Evolutionary conservation across 495 filamentous ascomycete genomes (phyloP), one percentile per base, ranked within the genome.

Genomic region (Jackrogersella multiformis): DNA sequence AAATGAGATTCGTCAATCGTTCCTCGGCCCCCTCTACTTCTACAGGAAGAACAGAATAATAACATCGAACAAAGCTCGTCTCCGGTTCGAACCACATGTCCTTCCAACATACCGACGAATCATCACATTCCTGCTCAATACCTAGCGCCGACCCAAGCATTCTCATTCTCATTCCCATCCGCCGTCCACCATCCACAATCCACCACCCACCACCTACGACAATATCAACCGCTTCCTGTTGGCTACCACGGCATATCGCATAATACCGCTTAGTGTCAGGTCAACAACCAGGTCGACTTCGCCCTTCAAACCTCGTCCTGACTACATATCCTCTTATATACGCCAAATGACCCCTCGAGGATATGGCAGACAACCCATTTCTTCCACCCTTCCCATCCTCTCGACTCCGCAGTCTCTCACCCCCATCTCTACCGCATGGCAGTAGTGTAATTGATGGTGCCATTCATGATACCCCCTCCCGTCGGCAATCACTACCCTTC

Each of bases 401-500:
- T 46, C 52, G 34, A 21, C 53, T 56, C 54, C 65, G 45, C 34
- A 61, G 15, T 59, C 58, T 10, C 18, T 55, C 60, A 6, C 66
- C 54, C 55, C 45, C 45, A 7, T 4, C 44, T 23, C 15, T 49
- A 7, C 44, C 36, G 38, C 26, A 34, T 53, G 13, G 18, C 23
- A 57, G 32, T 16, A 48, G 23, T 48, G 4, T 39, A 18, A 24
- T 6, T 26, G 52, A 20, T 46, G 53, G 46, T 18, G n/a, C 48
- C 18, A 28, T 39, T 41, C 52, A 21, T 20, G 32, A 57, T 26
- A 48, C 36, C 46, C 55, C 45, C 36, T 30, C 46, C 7, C 66
- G 59, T 44, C 67, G 66, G 34, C 60, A 42, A 48, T 66, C 77
- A 20, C 53, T 77, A 32, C 75, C 79, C 9, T 73, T 79, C 54